Conservation (phyloP, 257 asterid species). For the Solanum bulbocastanum region DNA sequence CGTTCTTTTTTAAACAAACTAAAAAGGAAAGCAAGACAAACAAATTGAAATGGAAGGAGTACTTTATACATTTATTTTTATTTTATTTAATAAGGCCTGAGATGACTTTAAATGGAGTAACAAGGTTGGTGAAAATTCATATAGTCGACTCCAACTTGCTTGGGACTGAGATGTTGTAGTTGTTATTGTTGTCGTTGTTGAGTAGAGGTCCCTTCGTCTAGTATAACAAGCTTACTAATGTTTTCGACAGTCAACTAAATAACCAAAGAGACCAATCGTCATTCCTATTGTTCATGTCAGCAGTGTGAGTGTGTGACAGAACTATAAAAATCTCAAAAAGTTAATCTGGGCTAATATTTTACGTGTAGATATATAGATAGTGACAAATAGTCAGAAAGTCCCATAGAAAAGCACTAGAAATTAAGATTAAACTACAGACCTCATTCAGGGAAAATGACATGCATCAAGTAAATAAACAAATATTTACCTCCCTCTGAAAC, state of each 20-base stretch:
- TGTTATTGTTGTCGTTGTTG: neutral
- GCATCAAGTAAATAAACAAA: neutral
- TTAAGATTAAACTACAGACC: neutral
- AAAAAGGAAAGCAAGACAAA: neutral
- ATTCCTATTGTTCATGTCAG: neutral
- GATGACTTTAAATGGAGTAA: neutral
- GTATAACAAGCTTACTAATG: neutral
- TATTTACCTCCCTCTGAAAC: constrained; percentile 40
- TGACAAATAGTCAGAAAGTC: neutral
- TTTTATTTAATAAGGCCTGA: neutral
- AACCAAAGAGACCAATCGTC: neutral
- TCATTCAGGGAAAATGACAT: neutral
- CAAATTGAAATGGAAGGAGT: neutral
- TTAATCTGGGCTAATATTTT: neutral
- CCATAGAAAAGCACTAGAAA: neutral
- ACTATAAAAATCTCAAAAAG: neutral
- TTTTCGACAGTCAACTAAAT: neutral
- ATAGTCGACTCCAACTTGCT: neutral
- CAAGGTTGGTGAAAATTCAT: neutral
- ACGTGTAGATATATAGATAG: neutral
- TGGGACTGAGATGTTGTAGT: neutral
- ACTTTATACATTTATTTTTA: neutral
- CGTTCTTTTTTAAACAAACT: neutral
- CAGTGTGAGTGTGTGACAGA: neutral
- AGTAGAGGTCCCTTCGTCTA: neutral